Percentiles rank a stretch among this genome's conserved stretches.
Evolutionary conservation across 768 basidiomycete species (phyloP).

Genomic region (Mycena chlorophos): DNA sequence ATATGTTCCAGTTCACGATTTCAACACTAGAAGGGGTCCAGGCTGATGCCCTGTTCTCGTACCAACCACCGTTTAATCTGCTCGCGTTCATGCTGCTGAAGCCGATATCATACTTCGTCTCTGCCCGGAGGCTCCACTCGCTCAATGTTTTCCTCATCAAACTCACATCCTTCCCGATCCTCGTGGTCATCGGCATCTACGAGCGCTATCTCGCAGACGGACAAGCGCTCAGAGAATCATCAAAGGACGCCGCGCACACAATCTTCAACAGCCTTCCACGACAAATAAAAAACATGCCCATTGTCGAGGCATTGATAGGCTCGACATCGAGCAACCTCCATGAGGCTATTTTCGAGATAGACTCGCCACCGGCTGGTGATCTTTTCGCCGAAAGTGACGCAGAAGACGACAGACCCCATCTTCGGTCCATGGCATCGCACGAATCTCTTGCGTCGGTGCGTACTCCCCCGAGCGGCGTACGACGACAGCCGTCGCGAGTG

Average conservation of each 20-base stretch:
- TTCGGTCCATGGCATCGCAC: constrained; percentile 41
- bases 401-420: constrained; percentile 43
- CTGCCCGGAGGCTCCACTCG: constrained; percentile 78
- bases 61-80: constrained; percentile 88
- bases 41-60: constrained; percentile 86
- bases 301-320: constrained; percentile 77
- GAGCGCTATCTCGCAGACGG: constrained; percentile 69
- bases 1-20: constrained; percentile 85
- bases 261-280: constrained; percentile 69
- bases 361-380: constrained; percentile 47
- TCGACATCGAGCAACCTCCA: constrained; percentile 65
- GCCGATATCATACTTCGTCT: constrained; percentile 72
- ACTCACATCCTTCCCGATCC: constrained; percentile 77
- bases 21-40: constrained; percentile 90
- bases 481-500: constrained; percentile 24
- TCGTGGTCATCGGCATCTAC: constrained; percentile 74
- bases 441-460: constrained; percentile 31
- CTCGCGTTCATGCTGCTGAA: constrained; percentile 79
- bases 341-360: constrained; percentile 79
- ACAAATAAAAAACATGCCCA: constrained; percentile 69
- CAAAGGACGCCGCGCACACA: constrained; percentile 52
- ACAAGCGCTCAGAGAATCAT: constrained; percentile 48
- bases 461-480: not conserved
- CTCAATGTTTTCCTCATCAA: constrained; percentile 86
- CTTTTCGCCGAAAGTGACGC: constrained; percentile 52